A percentile compares a stretch with the other conserved stretches of the same genome.
These are phyloP conservation scores for Aegilops tauschii DNA, from an alignment of 176 grass and related monocot genomes.

Conservation along the genomic window DNA sequence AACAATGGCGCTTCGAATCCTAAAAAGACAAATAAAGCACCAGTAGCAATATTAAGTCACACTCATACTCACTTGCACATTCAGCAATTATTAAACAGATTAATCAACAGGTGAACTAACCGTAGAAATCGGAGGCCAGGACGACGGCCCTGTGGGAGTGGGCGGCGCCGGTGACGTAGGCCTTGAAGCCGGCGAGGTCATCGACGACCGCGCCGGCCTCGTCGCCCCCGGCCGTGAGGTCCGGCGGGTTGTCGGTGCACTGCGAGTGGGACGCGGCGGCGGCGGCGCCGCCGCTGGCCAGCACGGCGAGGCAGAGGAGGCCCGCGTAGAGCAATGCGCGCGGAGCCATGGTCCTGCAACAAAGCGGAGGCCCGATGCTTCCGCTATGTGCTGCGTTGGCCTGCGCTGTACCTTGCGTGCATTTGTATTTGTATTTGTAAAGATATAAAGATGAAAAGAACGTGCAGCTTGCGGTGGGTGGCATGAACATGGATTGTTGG, in stretches of 20 bases:
- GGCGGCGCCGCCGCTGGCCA: not conserved
- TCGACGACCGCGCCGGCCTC: slow-evolving; percentile 11
- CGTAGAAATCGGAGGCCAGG: slow-evolving; percentile 20
- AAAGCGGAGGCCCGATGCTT: not conserved
- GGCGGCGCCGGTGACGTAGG: slow-evolving; percentile 25
- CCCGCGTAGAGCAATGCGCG: not conserved
- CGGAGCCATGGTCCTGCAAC: not conserved
- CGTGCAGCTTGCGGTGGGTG: not conserved
- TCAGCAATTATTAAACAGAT: no score
- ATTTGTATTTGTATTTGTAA: no score
- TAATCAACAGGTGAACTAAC: not conserved
- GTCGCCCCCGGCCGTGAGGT: not conserved
- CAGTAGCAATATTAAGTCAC: not conserved
- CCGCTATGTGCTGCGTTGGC: no score
- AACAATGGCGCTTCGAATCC: slow-evolving; percentile 30
- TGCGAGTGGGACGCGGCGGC: not conserved
- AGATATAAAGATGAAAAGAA: no score
- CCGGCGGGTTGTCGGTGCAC: slow-evolving; percentile 13
- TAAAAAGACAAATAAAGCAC: not conserved
- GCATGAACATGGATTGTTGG: not conserved
- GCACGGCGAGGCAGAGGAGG: not conserved
- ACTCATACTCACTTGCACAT: no score
- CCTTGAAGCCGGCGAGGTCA: slow-evolving; percentile 24
- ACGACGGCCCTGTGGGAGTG: slow-evolving; percentile 20
- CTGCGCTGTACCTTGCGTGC: not conserved